Conservation (phyloP, 495 filamentous ascomycete species). For the Xylaria acuta region DNA sequence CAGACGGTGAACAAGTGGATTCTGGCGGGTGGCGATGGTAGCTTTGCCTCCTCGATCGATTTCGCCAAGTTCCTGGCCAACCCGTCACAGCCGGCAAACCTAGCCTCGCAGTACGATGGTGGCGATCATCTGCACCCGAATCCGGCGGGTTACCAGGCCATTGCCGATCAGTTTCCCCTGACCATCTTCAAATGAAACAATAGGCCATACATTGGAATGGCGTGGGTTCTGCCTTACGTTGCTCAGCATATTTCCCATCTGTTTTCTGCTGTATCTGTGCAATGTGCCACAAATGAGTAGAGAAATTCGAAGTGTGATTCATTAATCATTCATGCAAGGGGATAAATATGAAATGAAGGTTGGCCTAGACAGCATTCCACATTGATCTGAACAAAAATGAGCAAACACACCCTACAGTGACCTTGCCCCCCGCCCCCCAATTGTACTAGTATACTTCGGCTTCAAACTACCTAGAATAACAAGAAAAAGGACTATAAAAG, state of each 20-base stretch:
- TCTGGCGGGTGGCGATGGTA: conserved; percentile 50
- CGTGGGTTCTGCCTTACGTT: not conserved
- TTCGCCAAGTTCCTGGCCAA: conserved; percentile 66
- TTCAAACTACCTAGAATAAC: not conserved
- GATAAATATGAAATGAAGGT: not conserved
- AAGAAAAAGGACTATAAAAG: not conserved
- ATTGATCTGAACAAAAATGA: not conserved
- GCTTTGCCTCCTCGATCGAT: conserved; percentile 69
- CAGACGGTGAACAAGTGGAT: conserved; percentile 70
- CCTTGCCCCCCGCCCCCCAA: not conserved
- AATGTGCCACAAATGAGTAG: not conserved
- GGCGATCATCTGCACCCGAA: conserved; percentile 78
- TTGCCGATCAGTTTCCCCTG: conserved; percentile 67
- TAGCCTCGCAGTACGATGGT: conserved; percentile 63
- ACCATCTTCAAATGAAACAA: conserved; percentile 53
- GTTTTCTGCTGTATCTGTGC: too few relatives aligned
- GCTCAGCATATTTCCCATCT: not conserved
- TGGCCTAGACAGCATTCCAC: not conserved
- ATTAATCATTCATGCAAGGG: too few relatives aligned
- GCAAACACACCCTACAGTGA: not conserved
- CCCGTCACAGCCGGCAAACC: conserved; percentile 47
- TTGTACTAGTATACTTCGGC: not conserved
- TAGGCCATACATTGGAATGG: not conserved
- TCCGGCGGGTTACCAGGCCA: conserved; percentile 64
- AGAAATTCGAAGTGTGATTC: not conserved